Percentiles rank a stretch among this genome's conserved stretches.
Evolutionary conservation across 306 rosid species (phyloP).

Genomic region (Prunus kanzakura): DNA sequence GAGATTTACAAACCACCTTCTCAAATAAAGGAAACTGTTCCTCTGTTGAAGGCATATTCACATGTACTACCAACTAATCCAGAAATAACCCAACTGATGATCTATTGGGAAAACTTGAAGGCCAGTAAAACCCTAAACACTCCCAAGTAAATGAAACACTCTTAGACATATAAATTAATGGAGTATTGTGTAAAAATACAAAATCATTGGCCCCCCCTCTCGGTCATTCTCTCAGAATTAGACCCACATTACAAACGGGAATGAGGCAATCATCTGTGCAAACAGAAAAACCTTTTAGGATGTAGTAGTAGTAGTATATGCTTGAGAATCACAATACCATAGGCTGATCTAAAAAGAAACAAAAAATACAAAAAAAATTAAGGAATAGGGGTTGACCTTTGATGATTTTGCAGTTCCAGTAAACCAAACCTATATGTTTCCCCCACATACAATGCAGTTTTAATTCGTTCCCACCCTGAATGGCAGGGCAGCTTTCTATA

Average conservation of each 20-base stretch:
- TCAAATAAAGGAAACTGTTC: no score
- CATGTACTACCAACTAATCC: not conserved
- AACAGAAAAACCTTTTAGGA: constrained; percentile 1
- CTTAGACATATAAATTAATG: not conserved
- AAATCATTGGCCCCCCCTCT: not conserved
- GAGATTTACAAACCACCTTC: not conserved
- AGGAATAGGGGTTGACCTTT: constrained; percentile 35
- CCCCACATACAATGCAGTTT: constrained; percentile 55
- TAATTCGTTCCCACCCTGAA: constrained; percentile 67
- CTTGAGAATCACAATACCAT: constrained; percentile 30
- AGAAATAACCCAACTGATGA: not conserved
- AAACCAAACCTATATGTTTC: constrained; percentile 51
- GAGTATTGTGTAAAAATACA: constrained; percentile 13
- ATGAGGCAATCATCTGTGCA: constrained; percentile 21
- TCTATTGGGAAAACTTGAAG: not conserved
- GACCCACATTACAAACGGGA: constrained; percentile 5
- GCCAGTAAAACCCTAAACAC: not conserved
- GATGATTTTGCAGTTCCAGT: constrained; percentile 43
- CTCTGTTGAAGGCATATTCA: no score
- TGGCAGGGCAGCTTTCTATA: constrained; percentile 80
- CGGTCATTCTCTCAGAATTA: constrained; percentile 10
- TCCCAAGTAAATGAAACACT: constrained; percentile 10
- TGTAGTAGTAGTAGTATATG: constrained; percentile 15
- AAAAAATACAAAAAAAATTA: constrained; percentile 19
- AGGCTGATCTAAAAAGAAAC: constrained; percentile 18